Evolutionary conservation across 176 grass and related monocot genomes (phyloP).

Genomic region (Avena eriantha): DNA sequence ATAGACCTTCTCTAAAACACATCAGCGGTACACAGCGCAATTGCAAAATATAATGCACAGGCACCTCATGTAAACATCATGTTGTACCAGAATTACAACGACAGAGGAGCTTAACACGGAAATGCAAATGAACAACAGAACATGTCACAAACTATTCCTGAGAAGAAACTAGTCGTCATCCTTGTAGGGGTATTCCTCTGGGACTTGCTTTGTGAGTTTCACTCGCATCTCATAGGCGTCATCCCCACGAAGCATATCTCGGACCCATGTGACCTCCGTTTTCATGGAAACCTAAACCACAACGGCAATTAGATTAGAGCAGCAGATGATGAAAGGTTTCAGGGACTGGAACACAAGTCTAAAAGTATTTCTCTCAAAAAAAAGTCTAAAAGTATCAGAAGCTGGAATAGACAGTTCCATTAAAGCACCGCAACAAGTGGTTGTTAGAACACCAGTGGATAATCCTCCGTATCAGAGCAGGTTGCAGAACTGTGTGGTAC

Average conservation of each 20-base stretch:
- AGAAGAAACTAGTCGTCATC: conserved; percentile 72
- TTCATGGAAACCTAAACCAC: conserved; percentile 87
- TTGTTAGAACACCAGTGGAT: background rate
- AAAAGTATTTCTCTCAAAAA: background rate
- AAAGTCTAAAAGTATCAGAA: background rate
- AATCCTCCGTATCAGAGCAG: background rate
- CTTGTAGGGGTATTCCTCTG: conserved; percentile 99
- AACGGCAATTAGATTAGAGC: background rate
- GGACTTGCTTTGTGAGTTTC: conserved; percentile 94
- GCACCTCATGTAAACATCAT: conserved; percentile 39
- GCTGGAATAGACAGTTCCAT: background rate
- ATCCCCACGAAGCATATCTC: conserved; percentile 91
- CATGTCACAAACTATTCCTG: background rate
- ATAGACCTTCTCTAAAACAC: conserved; percentile 23
- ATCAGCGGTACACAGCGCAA: conserved; percentile 30
- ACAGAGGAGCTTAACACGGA: background rate
- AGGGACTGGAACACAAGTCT: background rate
- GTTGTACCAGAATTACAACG: background rate
- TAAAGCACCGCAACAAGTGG: background rate
- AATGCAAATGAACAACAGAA: background rate
- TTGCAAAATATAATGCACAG: conserved; percentile 25
- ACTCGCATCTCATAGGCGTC: conserved; percentile 93
- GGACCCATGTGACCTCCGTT: conserved; percentile 95
- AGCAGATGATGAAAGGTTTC: background rate
- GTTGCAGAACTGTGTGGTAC: background rate